Evolutionary conservation across 129 eudicot genomes (phyloP).

Genomic region (Deinandra increscens): DNA sequence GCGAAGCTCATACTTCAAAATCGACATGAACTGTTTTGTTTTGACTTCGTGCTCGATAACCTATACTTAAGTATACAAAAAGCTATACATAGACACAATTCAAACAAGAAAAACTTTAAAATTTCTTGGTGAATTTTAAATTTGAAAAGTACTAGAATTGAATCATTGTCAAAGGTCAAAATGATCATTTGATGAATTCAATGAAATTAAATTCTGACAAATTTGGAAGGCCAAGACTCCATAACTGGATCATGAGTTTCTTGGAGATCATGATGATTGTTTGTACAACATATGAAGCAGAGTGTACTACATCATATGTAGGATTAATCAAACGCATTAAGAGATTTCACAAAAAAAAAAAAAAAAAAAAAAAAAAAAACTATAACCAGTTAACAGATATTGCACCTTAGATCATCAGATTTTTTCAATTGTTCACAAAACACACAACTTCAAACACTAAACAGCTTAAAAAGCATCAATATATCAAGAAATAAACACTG

Average conservation of each 20-base stretch:
- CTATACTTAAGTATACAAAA: not conserved
- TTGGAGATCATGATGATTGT: conserved; percentile 6
- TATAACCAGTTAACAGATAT: not conserved
- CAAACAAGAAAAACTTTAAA: not conserved
- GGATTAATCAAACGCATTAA: conserved; percentile 5
- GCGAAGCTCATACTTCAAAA: not conserved
- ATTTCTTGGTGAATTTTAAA: not conserved
- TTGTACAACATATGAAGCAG: conserved; percentile 15
- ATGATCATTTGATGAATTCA: conserved; percentile 1
- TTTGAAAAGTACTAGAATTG: not conserved
- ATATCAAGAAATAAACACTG: not conserved
- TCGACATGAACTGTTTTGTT: not conserved
- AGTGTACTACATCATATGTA: not conserved
- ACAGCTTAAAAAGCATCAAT: not conserved
- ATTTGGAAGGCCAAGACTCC: not conserved
- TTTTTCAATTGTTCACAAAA: not conserved
- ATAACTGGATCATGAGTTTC: conserved; percentile 11
- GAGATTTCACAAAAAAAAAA: too few species aligned
- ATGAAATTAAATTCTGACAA: not conserved
- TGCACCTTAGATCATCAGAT: conserved; percentile 1
- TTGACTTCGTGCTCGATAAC: not conserved
- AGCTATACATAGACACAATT: not conserved
- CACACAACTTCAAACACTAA: conserved; percentile 7
- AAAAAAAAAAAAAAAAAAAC: not conserved
- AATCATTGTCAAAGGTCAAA: not conserved